These are phyloP conservation scores for Golubevia pallescens DNA, from an alignment of 1,284 basidiomycete genomes.

Conservation along the genomic window DNA sequence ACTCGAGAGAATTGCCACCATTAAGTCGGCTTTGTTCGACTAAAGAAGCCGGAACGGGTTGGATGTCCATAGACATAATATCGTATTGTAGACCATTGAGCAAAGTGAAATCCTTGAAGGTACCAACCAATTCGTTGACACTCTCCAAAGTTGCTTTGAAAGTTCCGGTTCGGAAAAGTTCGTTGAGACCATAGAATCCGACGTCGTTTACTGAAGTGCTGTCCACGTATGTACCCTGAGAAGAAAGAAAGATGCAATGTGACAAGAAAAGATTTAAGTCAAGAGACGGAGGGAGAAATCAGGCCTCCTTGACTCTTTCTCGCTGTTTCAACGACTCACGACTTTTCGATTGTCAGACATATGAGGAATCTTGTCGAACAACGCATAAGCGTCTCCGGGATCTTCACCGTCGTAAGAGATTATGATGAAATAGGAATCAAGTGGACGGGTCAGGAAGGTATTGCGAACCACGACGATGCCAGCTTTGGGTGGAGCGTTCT, in stretches of 20 bases:
- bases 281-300: not conserved
- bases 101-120: slow-evolving; percentile 1
- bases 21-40: slow-evolving; percentile 1
- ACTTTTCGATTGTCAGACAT: not conserved
- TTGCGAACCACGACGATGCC: slow-evolving; percentile 9
- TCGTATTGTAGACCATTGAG: slow-evolving; percentile 4
- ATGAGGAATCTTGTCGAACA: slow-evolving; percentile 12
- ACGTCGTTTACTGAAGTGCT: not conserved
- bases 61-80: slow-evolving; percentile 9
- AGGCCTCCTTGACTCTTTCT: too few relatives aligned
- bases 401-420: slow-evolving; percentile 14
- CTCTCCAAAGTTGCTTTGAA: not conserved
- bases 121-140: not conserved
- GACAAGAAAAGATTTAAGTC: too few relatives aligned
- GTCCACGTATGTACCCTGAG: slow-evolving; percentile 1
- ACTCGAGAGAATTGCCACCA: slow-evolving; percentile 22
- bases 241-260: not conserved
- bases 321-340: too few relatives aligned
- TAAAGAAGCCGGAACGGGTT: slow-evolving; percentile 10
- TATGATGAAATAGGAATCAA: slow-evolving; percentile 8
- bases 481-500: slow-evolving; percentile 12
- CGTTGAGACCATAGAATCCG: not conserved
- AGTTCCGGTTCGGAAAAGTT: slow-evolving; percentile 1
- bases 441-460: too few relatives aligned
- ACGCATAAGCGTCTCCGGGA: not conserved